Percentiles rank a stretch among this genome's conserved stretches.
Conservation (phyloP, 164 flowering plant species). For the Vitis riparia region DNA sequence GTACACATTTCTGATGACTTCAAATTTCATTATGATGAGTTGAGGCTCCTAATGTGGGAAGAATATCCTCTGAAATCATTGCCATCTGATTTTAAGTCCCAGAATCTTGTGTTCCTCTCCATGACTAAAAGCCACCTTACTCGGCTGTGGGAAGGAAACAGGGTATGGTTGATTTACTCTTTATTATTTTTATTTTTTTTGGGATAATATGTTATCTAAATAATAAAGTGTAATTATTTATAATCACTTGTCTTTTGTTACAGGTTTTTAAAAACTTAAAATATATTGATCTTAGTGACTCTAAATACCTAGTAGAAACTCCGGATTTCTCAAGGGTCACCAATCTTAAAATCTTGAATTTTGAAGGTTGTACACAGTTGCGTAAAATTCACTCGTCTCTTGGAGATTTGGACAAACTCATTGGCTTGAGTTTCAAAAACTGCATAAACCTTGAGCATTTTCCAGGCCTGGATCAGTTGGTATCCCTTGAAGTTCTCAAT, state of each 20-base stretch:
- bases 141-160: neutral
- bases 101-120: conserved; percentile 14
- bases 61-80: neutral
- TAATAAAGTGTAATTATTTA: too few relatives aligned
- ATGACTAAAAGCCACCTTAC: conserved; percentile 13
- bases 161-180: neutral
- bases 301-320: neutral
- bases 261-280: conserved; percentile 9
- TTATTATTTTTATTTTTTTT: neutral
- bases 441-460: conserved; percentile 12
- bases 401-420: conserved; percentile 5
- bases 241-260: neutral
- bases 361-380: conserved; percentile 14
- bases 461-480: neutral
- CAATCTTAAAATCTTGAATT: conserved; percentile 7
- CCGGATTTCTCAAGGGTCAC: conserved; percentile 7
- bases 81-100: conserved; percentile 3
- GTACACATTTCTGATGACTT: neutral
- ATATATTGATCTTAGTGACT: conserved; percentile 6
- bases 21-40: neutral
- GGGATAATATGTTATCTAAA: neutral
- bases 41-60: neutral
- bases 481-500: neutral
- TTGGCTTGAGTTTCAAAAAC: neutral
- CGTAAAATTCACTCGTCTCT: conserved; percentile 16